phyloP scores from a whole-genome alignment of 208 protist species.

The Leishmania guyanensis region DNA sequence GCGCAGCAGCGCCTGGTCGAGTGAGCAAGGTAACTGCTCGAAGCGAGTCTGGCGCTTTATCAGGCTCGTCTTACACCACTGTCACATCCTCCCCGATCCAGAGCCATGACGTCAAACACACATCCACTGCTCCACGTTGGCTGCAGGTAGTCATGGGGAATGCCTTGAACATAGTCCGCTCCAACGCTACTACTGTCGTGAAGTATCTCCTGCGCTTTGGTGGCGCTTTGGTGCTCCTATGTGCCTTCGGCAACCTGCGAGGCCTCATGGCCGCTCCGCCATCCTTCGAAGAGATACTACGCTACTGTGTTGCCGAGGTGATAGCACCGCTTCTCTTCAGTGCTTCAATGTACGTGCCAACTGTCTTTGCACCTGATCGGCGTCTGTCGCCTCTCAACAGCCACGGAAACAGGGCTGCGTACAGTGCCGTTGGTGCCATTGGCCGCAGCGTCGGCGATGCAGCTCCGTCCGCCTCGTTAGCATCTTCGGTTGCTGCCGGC shows the following conservation, averaged over 20 bases:
- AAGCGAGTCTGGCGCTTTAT: neutral
- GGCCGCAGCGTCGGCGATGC: neutral
- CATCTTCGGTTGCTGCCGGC: neutral
- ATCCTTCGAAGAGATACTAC: conserved; percentile 12
- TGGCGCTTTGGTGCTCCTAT: conserved; percentile 29
- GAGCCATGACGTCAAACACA: neutral
- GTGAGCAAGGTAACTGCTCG: neutral
- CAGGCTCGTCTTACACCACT: neutral
- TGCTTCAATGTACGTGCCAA: conserved; percentile 4
- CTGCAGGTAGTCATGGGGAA: neutral
- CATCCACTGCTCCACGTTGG: neutral
- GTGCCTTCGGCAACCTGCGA: conserved; percentile 20
- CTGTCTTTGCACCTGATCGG: neutral
- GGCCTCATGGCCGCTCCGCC: conserved; percentile 28
- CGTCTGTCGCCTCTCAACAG: too few relatives aligned
- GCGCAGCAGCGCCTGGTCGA: neutral
- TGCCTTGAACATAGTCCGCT: neutral
- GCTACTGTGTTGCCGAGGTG: conserved; percentile 5
- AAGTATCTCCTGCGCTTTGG: conserved; percentile 49
- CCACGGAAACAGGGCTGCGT: neutral
- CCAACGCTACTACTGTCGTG: conserved; percentile 25
- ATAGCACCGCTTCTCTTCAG: conserved; percentile 10
- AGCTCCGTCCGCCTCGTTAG: neutral
- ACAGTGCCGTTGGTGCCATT: neutral
- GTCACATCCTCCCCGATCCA: neutral